These are phyloP conservation scores for Fimicolochytrium jonesii DNA, from an alignment of 192 early-diverging fungal genomes.

Conservation along the genomic window DNA sequence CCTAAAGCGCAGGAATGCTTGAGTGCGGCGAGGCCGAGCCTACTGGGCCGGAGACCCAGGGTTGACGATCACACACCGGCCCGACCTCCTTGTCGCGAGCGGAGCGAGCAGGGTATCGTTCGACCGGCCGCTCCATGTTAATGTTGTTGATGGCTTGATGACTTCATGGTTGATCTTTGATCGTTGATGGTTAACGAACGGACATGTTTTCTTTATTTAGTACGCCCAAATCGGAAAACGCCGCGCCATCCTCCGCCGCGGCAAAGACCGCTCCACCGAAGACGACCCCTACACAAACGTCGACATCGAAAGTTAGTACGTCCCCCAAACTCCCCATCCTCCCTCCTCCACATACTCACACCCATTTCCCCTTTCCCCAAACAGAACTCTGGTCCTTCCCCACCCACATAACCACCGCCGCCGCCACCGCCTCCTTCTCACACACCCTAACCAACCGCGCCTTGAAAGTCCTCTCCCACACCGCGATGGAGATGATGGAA, in stretches of 20 bases:
- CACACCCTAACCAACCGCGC: slow-evolving; percentile 50
- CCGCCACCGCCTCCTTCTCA: slow-evolving; percentile 41
- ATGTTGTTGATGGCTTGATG: no score
- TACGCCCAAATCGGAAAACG: slow-evolving; percentile 37
- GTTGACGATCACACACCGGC: no score
- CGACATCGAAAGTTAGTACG: no score
- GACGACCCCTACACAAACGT: slow-evolving; percentile 62
- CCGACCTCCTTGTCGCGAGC: no score
- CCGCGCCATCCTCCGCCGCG: slow-evolving; percentile 34
- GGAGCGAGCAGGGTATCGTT: no score
- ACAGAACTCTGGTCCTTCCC: slow-evolving; percentile 42
- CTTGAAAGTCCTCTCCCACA: slow-evolving; percentile 49
- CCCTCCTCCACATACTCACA: not conserved
- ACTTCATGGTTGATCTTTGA: no score
- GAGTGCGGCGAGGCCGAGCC: no score
- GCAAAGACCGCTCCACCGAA: slow-evolving; percentile 26
- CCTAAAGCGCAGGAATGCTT: no score
- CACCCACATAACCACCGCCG: slow-evolving; percentile 50
- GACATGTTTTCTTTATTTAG: not conserved
- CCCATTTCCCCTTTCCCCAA: not conserved
- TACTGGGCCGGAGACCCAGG: no score
- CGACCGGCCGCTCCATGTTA: no score
- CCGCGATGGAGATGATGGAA: slow-evolving; percentile 62
- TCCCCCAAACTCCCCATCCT: no score
- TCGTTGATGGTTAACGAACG: no score